Base-by-base conservation (phyloP, 345 rosid genomes). In the Passiflora organensis region DNA sequence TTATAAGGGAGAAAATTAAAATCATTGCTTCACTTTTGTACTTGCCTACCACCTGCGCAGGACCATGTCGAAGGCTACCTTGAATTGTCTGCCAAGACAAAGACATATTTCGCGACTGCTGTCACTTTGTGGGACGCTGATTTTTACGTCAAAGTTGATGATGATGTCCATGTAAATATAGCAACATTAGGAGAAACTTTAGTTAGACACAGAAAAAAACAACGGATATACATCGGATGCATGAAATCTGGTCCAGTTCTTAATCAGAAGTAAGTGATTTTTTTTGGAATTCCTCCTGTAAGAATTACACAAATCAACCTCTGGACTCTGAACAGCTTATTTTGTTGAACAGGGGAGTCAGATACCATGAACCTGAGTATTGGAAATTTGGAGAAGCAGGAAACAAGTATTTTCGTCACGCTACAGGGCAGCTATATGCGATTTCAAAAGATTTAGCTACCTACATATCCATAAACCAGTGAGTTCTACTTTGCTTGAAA, bases 211-310 rank as follows among this genome's bases (percentile, higher is more conserved):
- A 61, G 89, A 41, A 76, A 78, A 55, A 93, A 93, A 59, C 82
- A 76, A 24, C 73, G 89, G 41, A 80, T 86, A 13, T 91, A 88
- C 56, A 81, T 91, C 6, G 99, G 99, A 8, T 91, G 99, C 83
- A 91, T 91, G 99, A 89, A 88, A 67, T 91, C 99, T 38, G 99
- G 99, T 60, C 96, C 96, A 10, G 96, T 91, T 54, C 95, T 91
- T 59, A 73, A 78, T 57, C 96, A 91, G 62, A 88, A 80, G 99
- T 89, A 67, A 66, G 86, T 15, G 57, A 62, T 2, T 43, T 57
- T 34, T 56, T 63, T 13, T 23, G 17, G 17, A 38, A 32, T 28
- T 20, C 43, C 15, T 55, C 65, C 4, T 38, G 51, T 59, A 21
- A 53, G 47, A 45, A 48, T 47, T 20, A 37, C 18, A 17, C 14